phyloP scores from a whole-genome alignment of 257 asterid species.

The Voacanga thouarsii region DNA sequence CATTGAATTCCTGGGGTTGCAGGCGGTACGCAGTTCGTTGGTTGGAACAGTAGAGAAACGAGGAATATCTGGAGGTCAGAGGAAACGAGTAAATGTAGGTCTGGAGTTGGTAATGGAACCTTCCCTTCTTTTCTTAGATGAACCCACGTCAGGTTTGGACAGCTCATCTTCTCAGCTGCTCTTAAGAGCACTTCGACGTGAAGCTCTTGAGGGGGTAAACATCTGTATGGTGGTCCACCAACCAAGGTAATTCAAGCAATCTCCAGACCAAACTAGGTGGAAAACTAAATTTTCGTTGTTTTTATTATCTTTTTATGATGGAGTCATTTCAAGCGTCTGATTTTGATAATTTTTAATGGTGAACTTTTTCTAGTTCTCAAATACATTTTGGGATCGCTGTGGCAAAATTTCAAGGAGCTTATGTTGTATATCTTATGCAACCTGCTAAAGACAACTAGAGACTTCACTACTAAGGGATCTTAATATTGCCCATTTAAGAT shows the following conservation, averaged over 20 bases:
- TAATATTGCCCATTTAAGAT: not conserved
- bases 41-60: slow-evolving; percentile 93
- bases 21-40: slow-evolving; percentile 67
- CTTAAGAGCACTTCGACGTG: slow-evolving; percentile 90
- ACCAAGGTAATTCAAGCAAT: slow-evolving; percentile 60
- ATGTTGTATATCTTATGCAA: not conserved
- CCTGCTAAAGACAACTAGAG: slow-evolving; percentile 2
- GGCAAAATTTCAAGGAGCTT: not conserved
- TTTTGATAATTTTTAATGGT: not conserved
- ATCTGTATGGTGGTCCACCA: slow-evolving; percentile 97
- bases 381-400: not conserved
- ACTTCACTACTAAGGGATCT: not conserved
- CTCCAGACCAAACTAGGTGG: not conserved
- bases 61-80: slow-evolving; percentile 96
- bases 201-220: slow-evolving; percentile 89
- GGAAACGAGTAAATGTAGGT: slow-evolving; percentile 95
- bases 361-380: not conserved
- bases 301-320: not conserved
- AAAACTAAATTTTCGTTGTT: not conserved
- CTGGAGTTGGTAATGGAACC: slow-evolving; percentile 97
- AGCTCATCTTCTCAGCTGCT: slow-evolving; percentile 94
- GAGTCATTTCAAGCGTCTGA: not conserved
- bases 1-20: slow-evolving; percentile 78
- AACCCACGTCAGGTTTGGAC: slow-evolving; percentile 95
- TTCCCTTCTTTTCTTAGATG: slow-evolving; percentile 82